These are phyloP conservation scores for Blumeria hordei DNA, from an alignment of 2,329 filamentous ascomycete species.

Conservation along the genomic window DNA sequence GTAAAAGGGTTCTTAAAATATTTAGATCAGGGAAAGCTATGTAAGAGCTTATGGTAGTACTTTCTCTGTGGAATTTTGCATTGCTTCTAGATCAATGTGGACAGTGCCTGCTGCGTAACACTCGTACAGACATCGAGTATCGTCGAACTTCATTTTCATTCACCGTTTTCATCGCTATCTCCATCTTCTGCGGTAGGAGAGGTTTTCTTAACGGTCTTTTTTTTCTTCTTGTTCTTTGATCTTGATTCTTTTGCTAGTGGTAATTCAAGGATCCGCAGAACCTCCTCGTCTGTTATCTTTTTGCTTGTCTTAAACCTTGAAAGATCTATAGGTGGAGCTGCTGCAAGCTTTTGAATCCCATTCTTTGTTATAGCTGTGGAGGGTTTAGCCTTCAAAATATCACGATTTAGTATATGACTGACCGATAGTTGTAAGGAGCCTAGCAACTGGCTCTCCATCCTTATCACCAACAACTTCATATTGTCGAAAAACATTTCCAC, in stretches of 20 bases:
- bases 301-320: conserved; percentile 81
- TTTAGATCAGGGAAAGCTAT: no score
- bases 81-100: no score
- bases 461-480: conserved; percentile 94
- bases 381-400: background rate
- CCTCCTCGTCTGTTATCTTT: conserved; percentile 90
- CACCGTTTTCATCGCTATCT: conserved; percentile 16
- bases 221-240: conserved; percentile 65
- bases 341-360: conserved; percentile 66
- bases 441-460: conserved; percentile 61
- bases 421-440: conserved; percentile 83
- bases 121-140: no score
- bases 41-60: no score
- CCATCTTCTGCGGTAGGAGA: conserved; percentile 14
- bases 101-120: no score
- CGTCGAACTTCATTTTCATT: conserved; percentile 1
- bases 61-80: no score
- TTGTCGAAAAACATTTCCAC: conserved; percentile 74
- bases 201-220: conserved; percentile 28
- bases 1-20: no score
- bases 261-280: conserved; percentile 82
- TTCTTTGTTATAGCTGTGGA: conserved; percentile 81
- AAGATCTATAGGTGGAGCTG: conserved; percentile 50
- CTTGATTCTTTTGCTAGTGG: conserved; percentile 70
- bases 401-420: conserved; percentile 20